Evolutionary conservation across 2,329 filamentous ascomycete species (phyloP).

Genomic region (Albophoma yamanashiensis): DNA sequence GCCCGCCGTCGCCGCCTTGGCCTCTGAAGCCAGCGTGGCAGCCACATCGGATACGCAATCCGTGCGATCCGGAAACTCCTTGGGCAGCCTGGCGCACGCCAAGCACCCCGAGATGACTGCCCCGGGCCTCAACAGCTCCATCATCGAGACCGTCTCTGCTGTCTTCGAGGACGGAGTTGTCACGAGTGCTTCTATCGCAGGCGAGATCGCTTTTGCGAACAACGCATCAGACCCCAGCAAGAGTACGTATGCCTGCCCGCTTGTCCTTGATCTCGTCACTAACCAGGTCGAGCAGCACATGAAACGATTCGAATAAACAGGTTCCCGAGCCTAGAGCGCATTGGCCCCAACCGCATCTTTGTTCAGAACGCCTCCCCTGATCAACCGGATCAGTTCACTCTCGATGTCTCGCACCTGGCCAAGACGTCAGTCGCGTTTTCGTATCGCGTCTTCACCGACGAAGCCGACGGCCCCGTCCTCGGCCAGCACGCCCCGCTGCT

Average conservation of each 20-base stretch:
- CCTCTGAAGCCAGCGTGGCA: constrained; percentile 51
- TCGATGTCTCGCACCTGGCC: constrained; percentile 63
- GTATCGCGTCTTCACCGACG: constrained; percentile 73
- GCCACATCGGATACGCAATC: constrained; percentile 77
- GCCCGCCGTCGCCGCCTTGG: constrained; percentile 41
- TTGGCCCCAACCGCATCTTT: constrained; percentile 89
- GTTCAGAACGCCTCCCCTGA: constrained; percentile 56
- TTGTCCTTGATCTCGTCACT: background rate
- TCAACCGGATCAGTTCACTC: constrained; percentile 66
- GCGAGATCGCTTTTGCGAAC: constrained; percentile 82
- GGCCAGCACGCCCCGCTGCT: constrained; percentile 58
- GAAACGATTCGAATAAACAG: constrained; percentile 78
- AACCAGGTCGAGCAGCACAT: constrained; percentile 25
- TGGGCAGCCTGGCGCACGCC: constrained; percentile 56
- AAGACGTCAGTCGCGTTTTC: constrained; percentile 79
- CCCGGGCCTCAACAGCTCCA: constrained; percentile 74
- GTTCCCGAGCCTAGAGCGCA: constrained; percentile 77
- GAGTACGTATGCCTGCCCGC: constrained; percentile 26
- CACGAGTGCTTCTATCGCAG: constrained; percentile 63
- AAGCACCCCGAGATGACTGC: constrained; percentile 74
- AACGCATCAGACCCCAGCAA: constrained; percentile 45
- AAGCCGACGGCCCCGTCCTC: constrained; percentile 31
- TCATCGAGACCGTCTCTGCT: constrained; percentile 86
- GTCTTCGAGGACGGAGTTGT: constrained; percentile 66
- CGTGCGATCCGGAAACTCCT: constrained; percentile 76